These are phyloP conservation scores for Schoenoplectus triqueter DNA, from an alignment of 202 grass and related monocot species.

Conservation along the genomic window DNA sequence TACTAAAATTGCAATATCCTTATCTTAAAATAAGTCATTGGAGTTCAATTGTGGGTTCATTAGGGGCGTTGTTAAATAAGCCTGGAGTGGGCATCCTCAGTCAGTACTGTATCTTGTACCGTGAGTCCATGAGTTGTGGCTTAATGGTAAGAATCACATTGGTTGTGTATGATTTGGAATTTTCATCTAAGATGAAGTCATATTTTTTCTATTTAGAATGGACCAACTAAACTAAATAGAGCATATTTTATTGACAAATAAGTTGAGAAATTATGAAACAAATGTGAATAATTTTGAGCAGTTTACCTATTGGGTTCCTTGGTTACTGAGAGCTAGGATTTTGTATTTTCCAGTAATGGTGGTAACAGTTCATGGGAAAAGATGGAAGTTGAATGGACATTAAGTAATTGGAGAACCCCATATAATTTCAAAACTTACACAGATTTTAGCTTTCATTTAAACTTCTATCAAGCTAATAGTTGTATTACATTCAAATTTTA, in stretches of 20 bases:
- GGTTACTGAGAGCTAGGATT: background rate
- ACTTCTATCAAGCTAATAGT: background rate
- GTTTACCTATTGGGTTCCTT: background rate
- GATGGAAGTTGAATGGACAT: background rate
- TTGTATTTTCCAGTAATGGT: background rate
- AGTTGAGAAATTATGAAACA: background rate
- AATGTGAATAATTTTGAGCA: background rate
- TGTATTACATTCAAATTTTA: background rate
- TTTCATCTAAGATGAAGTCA: constrained; percentile 10
- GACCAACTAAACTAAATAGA: background rate
- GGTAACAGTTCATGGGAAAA: background rate
- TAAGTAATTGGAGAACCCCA: constrained; percentile 11
- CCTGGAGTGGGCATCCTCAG: background rate
- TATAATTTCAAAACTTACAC: background rate
- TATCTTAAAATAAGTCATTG: background rate
- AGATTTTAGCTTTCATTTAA: background rate
- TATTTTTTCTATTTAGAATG: background rate
- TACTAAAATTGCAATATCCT: background rate
- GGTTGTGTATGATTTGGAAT: background rate
- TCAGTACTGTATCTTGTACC: background rate
- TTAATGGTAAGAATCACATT: background rate
- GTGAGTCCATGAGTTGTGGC: background rate
- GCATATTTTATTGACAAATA: constrained; percentile 16
- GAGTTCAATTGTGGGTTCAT: background rate
- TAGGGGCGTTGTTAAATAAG: background rate